These are phyloP conservation scores for Kodamaea derodonti DNA, from an alignment of 1,139 yeast species.

Conservation along the genomic window DNA sequence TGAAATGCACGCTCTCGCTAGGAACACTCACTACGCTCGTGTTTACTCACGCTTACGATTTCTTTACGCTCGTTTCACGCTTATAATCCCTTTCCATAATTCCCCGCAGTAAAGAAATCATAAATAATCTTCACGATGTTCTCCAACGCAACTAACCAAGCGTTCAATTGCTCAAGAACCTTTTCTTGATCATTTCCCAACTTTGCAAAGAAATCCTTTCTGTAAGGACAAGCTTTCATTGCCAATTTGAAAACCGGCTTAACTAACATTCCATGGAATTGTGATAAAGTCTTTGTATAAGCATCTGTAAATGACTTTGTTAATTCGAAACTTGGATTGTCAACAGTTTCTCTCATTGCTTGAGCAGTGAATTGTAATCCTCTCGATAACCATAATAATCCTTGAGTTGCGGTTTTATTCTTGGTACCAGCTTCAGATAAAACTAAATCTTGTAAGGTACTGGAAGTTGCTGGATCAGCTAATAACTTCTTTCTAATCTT, in stretches of 20 bases:
- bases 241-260: slow-evolving; percentile 89
- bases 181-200: slow-evolving; percentile 68
- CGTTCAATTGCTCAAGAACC: slow-evolving; percentile 60
- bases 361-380: slow-evolving; percentile 87
- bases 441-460: slow-evolving; percentile 74
- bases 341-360: slow-evolving; percentile 78
- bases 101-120: slow-evolving; percentile 73
- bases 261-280: slow-evolving; percentile 77
- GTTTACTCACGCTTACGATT: too few species aligned
- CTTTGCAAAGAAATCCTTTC: slow-evolving; percentile 79
- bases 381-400: slow-evolving; percentile 80
- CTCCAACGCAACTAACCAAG: slow-evolving; percentile 78
- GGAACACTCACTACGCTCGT: too few species aligned
- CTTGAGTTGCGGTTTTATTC: slow-evolving; percentile 84
- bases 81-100: slow-evolving; percentile 86
- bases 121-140: slow-evolving; percentile 67
- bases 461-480: slow-evolving; percentile 58
- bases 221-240: slow-evolving; percentile 93
- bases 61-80: too few species aligned
- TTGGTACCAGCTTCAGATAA: slow-evolving; percentile 64
- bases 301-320: slow-evolving; percentile 79
- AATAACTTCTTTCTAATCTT: slow-evolving; percentile 68
- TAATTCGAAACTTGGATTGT: slow-evolving; percentile 59
- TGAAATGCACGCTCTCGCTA: too few species aligned
- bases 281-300: slow-evolving; percentile 71